Evolutionary conservation across 2,329 filamentous ascomycete species (phyloP), one percentile per base, ranked within the genome.

Genomic region (Lecanosticta acicola): DNA sequence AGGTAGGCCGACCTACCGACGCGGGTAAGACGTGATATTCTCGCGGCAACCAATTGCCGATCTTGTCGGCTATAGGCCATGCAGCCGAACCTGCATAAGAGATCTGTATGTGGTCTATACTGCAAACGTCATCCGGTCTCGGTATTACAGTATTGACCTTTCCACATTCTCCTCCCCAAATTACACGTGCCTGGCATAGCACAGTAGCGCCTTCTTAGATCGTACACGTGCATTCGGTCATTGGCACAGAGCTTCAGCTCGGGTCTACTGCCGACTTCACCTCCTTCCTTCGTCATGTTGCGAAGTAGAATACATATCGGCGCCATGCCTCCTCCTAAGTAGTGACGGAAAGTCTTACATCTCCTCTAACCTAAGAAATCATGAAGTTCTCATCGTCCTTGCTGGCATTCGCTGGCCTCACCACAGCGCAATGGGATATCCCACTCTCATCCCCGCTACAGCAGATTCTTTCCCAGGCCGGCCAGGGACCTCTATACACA

Each of bases 381-480:
- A 26, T 43, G 32, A 34, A 46, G 21, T 37, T 54, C 32, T 42
- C 41, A n/a, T 37, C 42, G 24, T n/a, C n/a, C n/a, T 33, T 46
- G 9, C 37, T 53, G 7, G 47, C 49, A 11, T 21, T 41, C 26
- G 49, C 50, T 10, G 41, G 39, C 14, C 37, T 51, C 4, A 47
- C 51, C 4, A 32, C 38, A 10, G 60, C 60, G 2, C 61, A 61
- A 38, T 58, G 60, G 11, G 61, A 68, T 35, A 59, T 65, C 32
- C 66, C 66, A 47, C 60, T 74, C 18, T 71, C 72, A 10, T 64
- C 68, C 13, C 66, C 70, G 33, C 64, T 82, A 37, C 76, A 81
- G 56, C 73, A 73, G 47, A 76, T 82, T 41, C 61, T 82, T 41
- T 67, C 70, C 44, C 74, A 79, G 54, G 78, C 76, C 4, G 71